A percentile compares a stretch with the other conserved stretches of the same genome.
phyloP scores from a whole-genome alignment of 495 filamentous ascomycete species.

The Aspergillus cavernicola region DNA sequence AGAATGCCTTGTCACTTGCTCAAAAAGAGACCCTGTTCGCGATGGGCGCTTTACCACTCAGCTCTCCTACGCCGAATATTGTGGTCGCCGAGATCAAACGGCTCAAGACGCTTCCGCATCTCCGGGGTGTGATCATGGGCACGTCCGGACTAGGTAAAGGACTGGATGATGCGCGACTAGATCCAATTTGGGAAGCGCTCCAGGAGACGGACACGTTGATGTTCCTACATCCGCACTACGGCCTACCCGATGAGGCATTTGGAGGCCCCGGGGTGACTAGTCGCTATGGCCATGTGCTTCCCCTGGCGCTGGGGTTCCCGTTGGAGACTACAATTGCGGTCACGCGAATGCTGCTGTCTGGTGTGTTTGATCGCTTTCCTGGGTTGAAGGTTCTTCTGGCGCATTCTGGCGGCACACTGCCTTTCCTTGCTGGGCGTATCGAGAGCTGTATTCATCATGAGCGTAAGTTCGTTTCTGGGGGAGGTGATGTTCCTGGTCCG shows the following conservation, averaged over 20 bases:
- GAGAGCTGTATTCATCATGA: slow-evolving; percentile 88
- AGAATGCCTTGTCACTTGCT: slow-evolving; percentile 14
- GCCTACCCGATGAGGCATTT: slow-evolving; percentile 74
- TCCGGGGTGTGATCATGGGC: slow-evolving; percentile 83
- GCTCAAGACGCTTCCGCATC: slow-evolving; percentile 57
- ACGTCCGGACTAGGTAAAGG: slow-evolving; percentile 78
- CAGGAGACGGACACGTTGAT: slow-evolving; percentile 59
- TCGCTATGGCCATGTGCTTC: slow-evolving; percentile 84
- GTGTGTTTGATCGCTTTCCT: slow-evolving; percentile 77
- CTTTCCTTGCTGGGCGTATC: slow-evolving; percentile 83
- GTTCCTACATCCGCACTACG: slow-evolving; percentile 94
- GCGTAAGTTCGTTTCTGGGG: slow-evolving; percentile 57
- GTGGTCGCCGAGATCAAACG: slow-evolving; percentile 58
- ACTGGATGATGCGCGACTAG: slow-evolving; percentile 71
- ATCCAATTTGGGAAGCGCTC: slow-evolving; percentile 67
- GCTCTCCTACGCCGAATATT: slow-evolving; percentile 56
- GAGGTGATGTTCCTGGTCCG: slow-evolving; percentile 47
- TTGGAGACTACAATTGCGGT: slow-evolving; percentile 93
- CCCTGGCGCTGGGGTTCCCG: slow-evolving; percentile 83
- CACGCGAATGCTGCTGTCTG: slow-evolving; percentile 76
- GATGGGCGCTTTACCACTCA: slow-evolving; percentile 78
- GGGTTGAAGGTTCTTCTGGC: slow-evolving; percentile 73
- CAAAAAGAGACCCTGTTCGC: slow-evolving; percentile 57
- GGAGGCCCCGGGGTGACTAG: slow-evolving; percentile 50
- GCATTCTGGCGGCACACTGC: slow-evolving; percentile 84